phyloP scores from a whole-genome alignment of 495 filamentous ascomycete species.

The Trichoderma parareesei region DNA sequence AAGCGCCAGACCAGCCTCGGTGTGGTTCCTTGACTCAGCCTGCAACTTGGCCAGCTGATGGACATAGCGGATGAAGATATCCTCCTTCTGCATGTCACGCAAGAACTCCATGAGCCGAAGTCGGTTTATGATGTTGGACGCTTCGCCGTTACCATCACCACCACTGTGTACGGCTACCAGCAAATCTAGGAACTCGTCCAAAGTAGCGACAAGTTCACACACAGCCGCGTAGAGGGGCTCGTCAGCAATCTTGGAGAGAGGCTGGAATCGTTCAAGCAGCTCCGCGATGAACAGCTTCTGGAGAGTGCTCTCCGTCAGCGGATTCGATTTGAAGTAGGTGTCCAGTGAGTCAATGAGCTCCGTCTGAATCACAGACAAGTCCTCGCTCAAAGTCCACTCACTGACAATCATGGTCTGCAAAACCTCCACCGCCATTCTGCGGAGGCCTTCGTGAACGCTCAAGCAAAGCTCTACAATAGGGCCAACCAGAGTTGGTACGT shows the following conservation, averaged over 20 bases:
- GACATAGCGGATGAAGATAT: constrained; percentile 94
- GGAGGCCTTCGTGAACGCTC: constrained; percentile 86
- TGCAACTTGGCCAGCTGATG: constrained; percentile 85
- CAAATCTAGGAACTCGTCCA: constrained; percentile 86
- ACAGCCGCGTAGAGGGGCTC: constrained; percentile 72
- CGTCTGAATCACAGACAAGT: constrained; percentile 84
- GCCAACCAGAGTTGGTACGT: constrained; percentile 82
- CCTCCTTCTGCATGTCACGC: constrained; percentile 92
- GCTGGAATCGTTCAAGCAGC: constrained; percentile 71
- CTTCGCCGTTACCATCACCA: constrained; percentile 64
- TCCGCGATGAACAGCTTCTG: constrained; percentile 92
- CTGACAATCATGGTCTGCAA: constrained; percentile 96
- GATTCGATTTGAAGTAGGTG: constrained; percentile 79
- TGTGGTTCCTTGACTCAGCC: constrained; percentile 63
- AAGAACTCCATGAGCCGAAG: constrained; percentile 93
- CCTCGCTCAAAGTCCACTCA: constrained; percentile 95
- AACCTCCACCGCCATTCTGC: constrained; percentile 84
- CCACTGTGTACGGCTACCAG: constrained; percentile 80
- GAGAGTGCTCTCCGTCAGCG: constrained; percentile 75
- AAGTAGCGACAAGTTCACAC: constrained; percentile 66
- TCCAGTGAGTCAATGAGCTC: constrained; percentile 96
- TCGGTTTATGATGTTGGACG: constrained; percentile 73
- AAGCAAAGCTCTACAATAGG: constrained; percentile 91
- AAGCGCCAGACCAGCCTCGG: constrained; percentile 86
- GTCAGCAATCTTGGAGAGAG: constrained; percentile 53